Evolutionary conservation across 768 basidiomycete genomes (phyloP).

Genomic region (Suillus ampliporus): DNA sequence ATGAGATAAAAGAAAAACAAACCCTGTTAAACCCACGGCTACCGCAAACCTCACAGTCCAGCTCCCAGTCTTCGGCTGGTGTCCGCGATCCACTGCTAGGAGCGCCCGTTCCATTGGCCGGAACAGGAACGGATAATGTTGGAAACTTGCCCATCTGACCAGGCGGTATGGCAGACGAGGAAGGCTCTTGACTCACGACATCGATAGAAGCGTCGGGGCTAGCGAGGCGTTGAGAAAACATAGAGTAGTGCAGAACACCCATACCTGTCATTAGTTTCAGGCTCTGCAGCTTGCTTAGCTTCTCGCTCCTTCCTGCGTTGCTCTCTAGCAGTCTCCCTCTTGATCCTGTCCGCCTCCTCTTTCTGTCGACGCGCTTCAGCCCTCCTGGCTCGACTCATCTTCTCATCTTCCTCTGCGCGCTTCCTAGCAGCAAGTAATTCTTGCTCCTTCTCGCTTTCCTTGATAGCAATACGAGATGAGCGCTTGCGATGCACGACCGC

Average conservation of each 20-base stretch:
- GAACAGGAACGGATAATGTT: slow-evolving; percentile 5
- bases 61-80: slow-evolving; percentile 76
- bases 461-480: slow-evolving; percentile 84
- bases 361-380: slow-evolving; percentile 59
- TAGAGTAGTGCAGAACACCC: slow-evolving; percentile 5
- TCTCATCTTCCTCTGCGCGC: slow-evolving; percentile 72
- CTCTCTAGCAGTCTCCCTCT: slow-evolving; percentile 66
- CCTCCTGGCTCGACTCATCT: slow-evolving; percentile 64
- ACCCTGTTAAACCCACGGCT: slow-evolving; percentile 77
- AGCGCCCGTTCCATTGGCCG: slow-evolving; percentile 31
- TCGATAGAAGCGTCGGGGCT: slow-evolving; percentile 20
- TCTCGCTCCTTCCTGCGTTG: slow-evolving; percentile 45
- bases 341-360: slow-evolving; percentile 59
- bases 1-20: slow-evolving; percentile 29
- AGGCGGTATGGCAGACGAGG: not conserved
- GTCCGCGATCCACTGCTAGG: slow-evolving; percentile 52
- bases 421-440: slow-evolving; percentile 62
- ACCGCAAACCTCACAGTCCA: slow-evolving; percentile 88
- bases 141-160: slow-evolving; percentile 14
- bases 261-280: slow-evolving; percentile 21
- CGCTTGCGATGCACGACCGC: slow-evolving; percentile 87
- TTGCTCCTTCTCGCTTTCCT: slow-evolving; percentile 81
- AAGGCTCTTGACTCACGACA: slow-evolving; percentile 5
- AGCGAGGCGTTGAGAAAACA: slow-evolving; percentile 20
- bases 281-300: slow-evolving; percentile 26